Conservation (phyloP, 257 asterid genomes). For the Lithospermum erythrorhizon region DNA sequence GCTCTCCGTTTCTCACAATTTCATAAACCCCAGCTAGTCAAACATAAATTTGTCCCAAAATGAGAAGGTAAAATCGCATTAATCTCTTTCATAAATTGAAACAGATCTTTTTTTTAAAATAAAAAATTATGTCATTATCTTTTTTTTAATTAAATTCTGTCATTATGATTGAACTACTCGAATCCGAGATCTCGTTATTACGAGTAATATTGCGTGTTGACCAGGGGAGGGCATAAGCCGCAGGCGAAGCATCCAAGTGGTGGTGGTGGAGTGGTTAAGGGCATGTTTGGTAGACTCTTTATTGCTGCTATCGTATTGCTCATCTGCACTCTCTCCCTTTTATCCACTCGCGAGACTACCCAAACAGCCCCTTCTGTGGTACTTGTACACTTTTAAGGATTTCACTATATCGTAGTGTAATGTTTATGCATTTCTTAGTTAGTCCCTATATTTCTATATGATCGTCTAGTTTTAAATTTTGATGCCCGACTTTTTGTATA, state of each 20-base stretch:
- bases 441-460: no score
- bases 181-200: slow-evolving; percentile 2
- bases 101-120: neutral
- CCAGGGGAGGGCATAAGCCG: slow-evolving; percentile 47
- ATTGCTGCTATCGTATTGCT: slow-evolving; percentile 52
- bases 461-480: no score
- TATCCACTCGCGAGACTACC: slow-evolving; percentile 24
- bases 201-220: no score
- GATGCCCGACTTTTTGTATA: no score
- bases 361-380: slow-evolving; percentile 50
- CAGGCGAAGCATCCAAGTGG: slow-evolving; percentile 45
- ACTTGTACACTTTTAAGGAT: neutral
- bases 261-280: slow-evolving; percentile 30
- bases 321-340: slow-evolving; percentile 50
- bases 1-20: neutral
- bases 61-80: neutral
- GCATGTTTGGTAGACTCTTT: slow-evolving; percentile 62
- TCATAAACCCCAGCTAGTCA: neutral
- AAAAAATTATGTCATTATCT: no score
- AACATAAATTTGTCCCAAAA: neutral
- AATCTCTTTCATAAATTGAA: neutral
- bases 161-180: no score
- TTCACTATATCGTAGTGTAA: no score
- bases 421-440: no score
- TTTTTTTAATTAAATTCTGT: no score